Conservation (phyloP, 2,329 filamentous ascomycete species). For the Cordyceps sp. region DNA sequence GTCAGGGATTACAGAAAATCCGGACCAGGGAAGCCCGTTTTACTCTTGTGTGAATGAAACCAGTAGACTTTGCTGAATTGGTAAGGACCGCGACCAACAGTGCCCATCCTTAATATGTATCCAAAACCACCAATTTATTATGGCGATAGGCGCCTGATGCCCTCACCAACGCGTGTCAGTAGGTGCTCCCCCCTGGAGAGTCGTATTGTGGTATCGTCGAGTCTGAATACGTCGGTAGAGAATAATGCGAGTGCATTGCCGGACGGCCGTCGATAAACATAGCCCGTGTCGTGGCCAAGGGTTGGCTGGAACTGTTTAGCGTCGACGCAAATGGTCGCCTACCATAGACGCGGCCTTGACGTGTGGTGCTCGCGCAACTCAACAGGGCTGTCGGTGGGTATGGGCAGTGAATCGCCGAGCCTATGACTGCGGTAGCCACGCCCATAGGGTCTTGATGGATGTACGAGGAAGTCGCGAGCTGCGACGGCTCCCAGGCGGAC, state of each 20-base stretch:
- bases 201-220: conserved; percentile 6
- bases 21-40: too few relatives aligned
- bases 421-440: conserved; percentile 1
- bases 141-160: too few relatives aligned
- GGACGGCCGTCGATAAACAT: conserved; percentile 7
- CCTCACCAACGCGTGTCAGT: too few relatives aligned
- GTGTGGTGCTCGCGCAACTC: not conserved
- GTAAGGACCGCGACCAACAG: too few relatives aligned
- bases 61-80: too few relatives aligned
- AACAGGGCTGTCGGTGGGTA: conserved; percentile 3
- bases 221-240: conserved; percentile 9
- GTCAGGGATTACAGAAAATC: too few relatives aligned
- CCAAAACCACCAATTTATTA: too few relatives aligned
- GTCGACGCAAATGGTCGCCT: conserved; percentile 6
- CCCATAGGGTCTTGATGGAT: conserved; percentile 10
- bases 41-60: too few relatives aligned
- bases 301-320: conserved; percentile 9
- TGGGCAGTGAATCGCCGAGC: conserved; percentile 1
- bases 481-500: conserved; percentile 16
- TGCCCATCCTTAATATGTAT: too few relatives aligned
- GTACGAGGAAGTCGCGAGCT: conserved; percentile 10
- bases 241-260: conserved; percentile 9
- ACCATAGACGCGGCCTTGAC: not conserved
- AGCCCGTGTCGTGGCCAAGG: conserved; percentile 5
- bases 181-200: conserved; percentile 5